phyloP scores from a whole-genome alignment of 1,284 basidiomycete genomes.

The Wolfiporia cocos region DNA sequence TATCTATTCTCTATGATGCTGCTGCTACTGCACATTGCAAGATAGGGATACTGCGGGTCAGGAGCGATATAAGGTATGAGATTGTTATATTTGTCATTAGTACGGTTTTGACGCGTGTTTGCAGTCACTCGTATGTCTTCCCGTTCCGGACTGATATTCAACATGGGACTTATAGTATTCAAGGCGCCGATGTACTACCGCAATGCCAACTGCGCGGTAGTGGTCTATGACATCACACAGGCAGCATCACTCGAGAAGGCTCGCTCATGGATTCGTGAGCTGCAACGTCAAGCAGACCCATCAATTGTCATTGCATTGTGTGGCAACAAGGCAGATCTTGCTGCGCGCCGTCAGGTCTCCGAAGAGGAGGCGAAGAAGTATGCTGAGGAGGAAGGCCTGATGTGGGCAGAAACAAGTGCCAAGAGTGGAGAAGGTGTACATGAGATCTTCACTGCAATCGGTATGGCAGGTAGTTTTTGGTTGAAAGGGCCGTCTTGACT shows the following conservation, averaged over 20 bases:
- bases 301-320: slow-evolving; percentile 94
- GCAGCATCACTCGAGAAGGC: slow-evolving; percentile 89
- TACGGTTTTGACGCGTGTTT: slow-evolving; percentile 6
- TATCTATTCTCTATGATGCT: slow-evolving; percentile 10
- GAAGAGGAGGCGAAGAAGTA: slow-evolving; percentile 89
- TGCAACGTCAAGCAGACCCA: slow-evolving; percentile 96
- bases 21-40: slow-evolving; percentile 21
- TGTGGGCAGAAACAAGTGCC: slow-evolving; percentile 96
- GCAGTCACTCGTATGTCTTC: slow-evolving; percentile 23
- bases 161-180: slow-evolving; percentile 7
- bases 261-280: slow-evolving; percentile 93
- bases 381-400: slow-evolving; percentile 89
- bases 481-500: slow-evolving; percentile 4
- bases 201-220: slow-evolving; percentile 84
- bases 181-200: slow-evolving; percentile 93
- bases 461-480: slow-evolving; percentile 34
- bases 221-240: slow-evolving; percentile 88
- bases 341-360: slow-evolving; percentile 74
- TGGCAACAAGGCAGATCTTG: slow-evolving; percentile 91
- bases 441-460: slow-evolving; percentile 86
- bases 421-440: slow-evolving; percentile 90
- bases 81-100: slow-evolving; percentile 6
- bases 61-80: slow-evolving; percentile 82
- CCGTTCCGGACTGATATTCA: slow-evolving; percentile 10
- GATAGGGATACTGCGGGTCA: slow-evolving; percentile 94